Conservation (phyloP, 129 eudicot species). For the Lonicera japonica region DNA sequence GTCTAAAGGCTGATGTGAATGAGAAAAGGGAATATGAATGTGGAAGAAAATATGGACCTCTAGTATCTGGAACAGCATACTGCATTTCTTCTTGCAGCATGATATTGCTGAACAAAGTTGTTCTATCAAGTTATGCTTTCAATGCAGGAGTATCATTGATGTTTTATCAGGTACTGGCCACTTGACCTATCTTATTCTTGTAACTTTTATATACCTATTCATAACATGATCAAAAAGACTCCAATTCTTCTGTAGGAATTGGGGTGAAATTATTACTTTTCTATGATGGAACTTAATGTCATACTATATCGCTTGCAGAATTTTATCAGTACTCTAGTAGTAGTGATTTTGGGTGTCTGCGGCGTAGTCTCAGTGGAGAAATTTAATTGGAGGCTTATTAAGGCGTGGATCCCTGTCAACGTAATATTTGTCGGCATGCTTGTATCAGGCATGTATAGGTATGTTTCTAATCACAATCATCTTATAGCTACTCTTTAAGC, state of each 20-base stretch:
- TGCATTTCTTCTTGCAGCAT: constrained; percentile 88
- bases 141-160: constrained; percentile 78
- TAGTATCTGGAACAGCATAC: constrained; percentile 65
- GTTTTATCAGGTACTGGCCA: constrained; percentile 64
- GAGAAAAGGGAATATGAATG: constrained; percentile 43
- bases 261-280: too few species aligned
- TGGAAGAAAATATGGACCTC: constrained; percentile 46
- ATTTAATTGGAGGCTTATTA: constrained; percentile 63
- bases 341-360: constrained; percentile 46
- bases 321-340: constrained; percentile 55
- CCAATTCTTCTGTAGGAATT: too few species aligned
- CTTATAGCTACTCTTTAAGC: neutral
- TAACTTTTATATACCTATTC: neutral
- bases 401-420: constrained; percentile 74
- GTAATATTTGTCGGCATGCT: constrained; percentile 79
- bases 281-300: neutral
- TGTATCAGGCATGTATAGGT: constrained; percentile 87
- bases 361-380: constrained; percentile 60
- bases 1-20: constrained; percentile 14
- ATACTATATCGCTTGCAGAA: constrained; percentile 43
- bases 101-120: constrained; percentile 78
- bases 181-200: neutral
- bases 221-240: too few species aligned
- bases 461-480: constrained; percentile 11
- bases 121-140: constrained; percentile 63